A percentile compares a stretch with the other conserved stretches of the same genome.
Conservation (phyloP, 768 basidiomycete genomes). For the Holtermanniella nyarrowii region DNA sequence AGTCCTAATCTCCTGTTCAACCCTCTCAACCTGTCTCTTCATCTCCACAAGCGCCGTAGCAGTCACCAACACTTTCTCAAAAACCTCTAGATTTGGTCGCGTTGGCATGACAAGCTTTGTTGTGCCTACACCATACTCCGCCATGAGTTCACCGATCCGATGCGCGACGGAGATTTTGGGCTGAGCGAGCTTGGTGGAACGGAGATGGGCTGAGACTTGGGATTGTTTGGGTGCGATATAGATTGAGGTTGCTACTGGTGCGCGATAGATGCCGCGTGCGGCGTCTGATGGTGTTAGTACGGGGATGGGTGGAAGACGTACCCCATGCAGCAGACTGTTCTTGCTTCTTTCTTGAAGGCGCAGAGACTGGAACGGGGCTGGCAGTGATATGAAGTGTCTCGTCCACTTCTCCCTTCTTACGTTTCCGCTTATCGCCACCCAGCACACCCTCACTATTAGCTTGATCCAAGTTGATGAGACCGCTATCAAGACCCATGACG, state of each 20-base stretch:
- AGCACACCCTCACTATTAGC: slow-evolving; percentile 18
- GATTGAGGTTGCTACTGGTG: slow-evolving; percentile 18
- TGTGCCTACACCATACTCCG: slow-evolving; percentile 63
- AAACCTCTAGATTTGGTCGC: slow-evolving; percentile 58
- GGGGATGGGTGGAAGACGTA: slow-evolving; percentile 2
- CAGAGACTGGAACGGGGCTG: not conserved
- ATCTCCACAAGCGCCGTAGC: slow-evolving; percentile 65
- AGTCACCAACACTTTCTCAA: slow-evolving; percentile 65
- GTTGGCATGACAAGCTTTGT: slow-evolving; percentile 90
- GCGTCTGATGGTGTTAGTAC: slow-evolving; percentile 7
- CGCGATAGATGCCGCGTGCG: slow-evolving; percentile 31
- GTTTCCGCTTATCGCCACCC: slow-evolving; percentile 37
- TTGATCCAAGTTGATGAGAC: slow-evolving; percentile 53
- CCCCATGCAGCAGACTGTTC: slow-evolving; percentile 28
- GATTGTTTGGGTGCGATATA: slow-evolving; percentile 34
- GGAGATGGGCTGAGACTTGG: slow-evolving; percentile 58
- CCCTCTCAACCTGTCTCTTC: slow-evolving; percentile 75
- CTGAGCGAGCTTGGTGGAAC: slow-evolving; percentile 71
- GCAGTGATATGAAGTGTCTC: slow-evolving; percentile 4
- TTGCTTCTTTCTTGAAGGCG: slow-evolving; percentile 11
- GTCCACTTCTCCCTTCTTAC: slow-evolving; percentile 31
- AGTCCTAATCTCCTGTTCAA: slow-evolving; percentile 73
- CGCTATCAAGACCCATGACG: slow-evolving; percentile 76
- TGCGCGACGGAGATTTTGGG: slow-evolving; percentile 61
- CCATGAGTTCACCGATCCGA: slow-evolving; percentile 64